Evolutionary conservation across 257 asterid species (phyloP), one percentile per base, ranked within the genome.

Genomic region (Ballota nigra): DNA sequence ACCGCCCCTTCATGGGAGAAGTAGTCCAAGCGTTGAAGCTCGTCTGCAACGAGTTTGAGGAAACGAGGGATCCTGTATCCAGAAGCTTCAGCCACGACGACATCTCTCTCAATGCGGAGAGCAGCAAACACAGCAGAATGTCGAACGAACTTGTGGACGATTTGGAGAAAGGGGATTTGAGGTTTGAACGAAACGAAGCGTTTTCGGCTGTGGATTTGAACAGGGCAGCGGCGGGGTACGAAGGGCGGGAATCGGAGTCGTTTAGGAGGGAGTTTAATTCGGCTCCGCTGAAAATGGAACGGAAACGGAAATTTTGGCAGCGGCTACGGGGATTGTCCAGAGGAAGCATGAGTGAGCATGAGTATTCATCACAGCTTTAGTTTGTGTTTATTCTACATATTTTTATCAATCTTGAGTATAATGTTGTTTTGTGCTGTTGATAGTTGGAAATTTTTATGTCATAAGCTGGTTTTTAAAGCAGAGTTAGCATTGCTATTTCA

Each of bases 1-100:
- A 91, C 51, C 92, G 99, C 13, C 99, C 99, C 4, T 94, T 94
- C 82, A 94, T 94, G 99, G 99, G 99, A 0, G 99, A 94, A 78
- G 99, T 94, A 2, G 96, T 91, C 52, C 97, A 94, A 75, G 99
- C 97, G 26, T 63, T 94, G 83, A 91, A 88, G 85, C 91, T 94
- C 23, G 95, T 91, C 9, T 94, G 91, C 84, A 80, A 89, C 69
- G 97, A 91, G 78, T 78, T 86, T 33, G 95, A 91, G 0, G 97
- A 91, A 43, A 82, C 84, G 5, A 77, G 70, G 57, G 96, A 76
- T 51, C 69, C 78, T 0, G 52, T 83, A 63, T 84, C 95, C 1
- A 84, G 89, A 79, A 86, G 85, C 49, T 83, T 82, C 72, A 90
- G 98, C 86, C 89, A 63, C 4, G 90, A 84, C 16, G 89, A 87